Evolutionary conservation across 208 protist species (phyloP).

Genomic region (Wallacemonas sp.): DNA sequence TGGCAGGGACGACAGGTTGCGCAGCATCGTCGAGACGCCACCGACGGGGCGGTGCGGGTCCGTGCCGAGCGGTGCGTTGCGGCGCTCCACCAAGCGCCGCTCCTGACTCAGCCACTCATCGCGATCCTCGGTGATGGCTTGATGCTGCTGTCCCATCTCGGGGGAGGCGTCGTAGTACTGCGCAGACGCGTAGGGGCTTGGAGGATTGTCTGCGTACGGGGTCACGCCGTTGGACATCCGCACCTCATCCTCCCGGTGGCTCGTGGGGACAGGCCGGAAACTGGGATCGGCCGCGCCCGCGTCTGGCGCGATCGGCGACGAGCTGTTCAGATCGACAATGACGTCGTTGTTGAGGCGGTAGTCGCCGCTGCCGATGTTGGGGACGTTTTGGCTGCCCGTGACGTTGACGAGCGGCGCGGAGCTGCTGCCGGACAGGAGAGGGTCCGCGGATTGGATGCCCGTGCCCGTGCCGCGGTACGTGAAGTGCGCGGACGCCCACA

Average conservation of each 20-base stretch:
- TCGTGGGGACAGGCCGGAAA: no score
- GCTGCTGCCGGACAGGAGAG: background rate
- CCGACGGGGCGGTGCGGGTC: background rate
- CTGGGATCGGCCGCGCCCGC: no score
- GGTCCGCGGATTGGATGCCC: background rate
- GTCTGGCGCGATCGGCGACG: slow-evolving; percentile 1
- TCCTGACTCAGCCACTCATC: slow-evolving; percentile 5
- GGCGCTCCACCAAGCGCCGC: background rate
- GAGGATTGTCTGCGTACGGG: background rate
- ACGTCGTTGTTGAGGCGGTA: background rate
- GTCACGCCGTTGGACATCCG: background rate
- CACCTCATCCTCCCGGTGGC: slow-evolving; percentile 4
- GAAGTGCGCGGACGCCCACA: slow-evolving; percentile 13
- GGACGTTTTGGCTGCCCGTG: background rate
- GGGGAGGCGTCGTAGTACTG: background rate
- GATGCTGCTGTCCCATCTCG: background rate
- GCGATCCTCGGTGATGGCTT: background rate
- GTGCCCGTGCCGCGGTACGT: background rate
- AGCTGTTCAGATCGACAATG: background rate
- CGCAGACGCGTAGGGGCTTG: background rate
- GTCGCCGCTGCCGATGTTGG: background rate
- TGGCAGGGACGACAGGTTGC: background rate
- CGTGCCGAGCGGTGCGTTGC: background rate
- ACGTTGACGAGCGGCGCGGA: background rate
- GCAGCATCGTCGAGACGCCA: slow-evolving; percentile 8